A percentile compares a stretch with the other conserved stretches of the same genome.
Conservation (phyloP, 1,284 basidiomycete species). For the Microbotryum lychnidis-dioicae region DNA sequence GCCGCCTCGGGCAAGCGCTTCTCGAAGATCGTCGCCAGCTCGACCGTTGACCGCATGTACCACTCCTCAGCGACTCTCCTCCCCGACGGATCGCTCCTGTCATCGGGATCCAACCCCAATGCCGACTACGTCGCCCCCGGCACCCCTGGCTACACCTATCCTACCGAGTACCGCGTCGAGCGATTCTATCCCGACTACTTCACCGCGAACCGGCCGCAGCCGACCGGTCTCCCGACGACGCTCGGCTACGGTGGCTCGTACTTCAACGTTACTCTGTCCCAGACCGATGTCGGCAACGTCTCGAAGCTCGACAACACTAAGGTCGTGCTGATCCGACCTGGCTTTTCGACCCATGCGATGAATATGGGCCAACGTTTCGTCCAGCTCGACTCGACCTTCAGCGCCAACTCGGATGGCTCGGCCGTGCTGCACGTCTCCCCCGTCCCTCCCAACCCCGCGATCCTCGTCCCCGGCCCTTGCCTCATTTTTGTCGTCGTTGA, state of each 20-base stretch:
- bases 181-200: conserved; percentile 62
- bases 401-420: conserved; percentile 64
- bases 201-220: conserved; percentile 61
- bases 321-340: conserved; percentile 71
- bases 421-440: conserved; percentile 72
- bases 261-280: conserved; percentile 62
- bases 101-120: conserved; percentile 43
- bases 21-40: conserved; percentile 31
- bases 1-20: conserved; percentile 38
- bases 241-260: conserved; percentile 76
- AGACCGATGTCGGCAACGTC: conserved; percentile 48
- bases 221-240: conserved; percentile 59
- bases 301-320: conserved; percentile 57
- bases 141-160: conserved; percentile 58
- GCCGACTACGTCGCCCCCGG: conserved; percentile 41
- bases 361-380: conserved; percentile 82
- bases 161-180: conserved; percentile 61
- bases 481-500: conserved; percentile 70
- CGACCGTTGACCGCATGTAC: conserved; percentile 41
- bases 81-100: conserved; percentile 43
- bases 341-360: conserved; percentile 68
- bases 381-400: conserved; percentile 62
- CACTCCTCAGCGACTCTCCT: conserved; percentile 44
- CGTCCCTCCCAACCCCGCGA: conserved; percentile 67
- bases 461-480: conserved; percentile 78